phyloP scores from a whole-genome alignment of 202 grass and related monocot genomes.

The Carex sylvatica region DNA sequence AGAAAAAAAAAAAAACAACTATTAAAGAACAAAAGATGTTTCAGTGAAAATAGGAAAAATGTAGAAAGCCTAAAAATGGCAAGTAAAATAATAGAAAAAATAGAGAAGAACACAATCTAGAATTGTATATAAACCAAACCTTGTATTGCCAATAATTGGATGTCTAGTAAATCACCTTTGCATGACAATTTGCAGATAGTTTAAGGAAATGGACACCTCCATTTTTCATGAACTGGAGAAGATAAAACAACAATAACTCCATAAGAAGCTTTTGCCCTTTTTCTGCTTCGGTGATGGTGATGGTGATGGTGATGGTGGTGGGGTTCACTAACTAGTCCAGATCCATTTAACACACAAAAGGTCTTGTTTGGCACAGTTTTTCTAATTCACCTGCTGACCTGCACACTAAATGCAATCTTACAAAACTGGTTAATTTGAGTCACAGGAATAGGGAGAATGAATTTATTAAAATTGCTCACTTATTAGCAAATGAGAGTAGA shows the following conservation, averaged over 20 bases:
- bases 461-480: too few relatives aligned
- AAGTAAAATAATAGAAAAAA: neutral
- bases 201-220: neutral
- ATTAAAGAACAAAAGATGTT: neutral
- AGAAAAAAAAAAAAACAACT: too few relatives aligned
- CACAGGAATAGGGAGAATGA: too few relatives aligned
- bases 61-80: too few relatives aligned
- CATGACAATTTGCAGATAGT: neutral
- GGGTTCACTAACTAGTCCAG: neutral
- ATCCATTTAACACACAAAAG: neutral
- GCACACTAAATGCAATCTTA: neutral
- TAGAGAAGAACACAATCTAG: neutral
- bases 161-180: neutral
- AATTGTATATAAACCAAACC: neutral
- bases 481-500: too few relatives aligned
- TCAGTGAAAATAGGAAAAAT: neutral
- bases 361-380: neutral
- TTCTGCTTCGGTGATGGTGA: neutral
- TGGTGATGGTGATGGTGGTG: neutral
- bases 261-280: neutral
- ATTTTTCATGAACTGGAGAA: neutral
- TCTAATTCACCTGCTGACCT: neutral
- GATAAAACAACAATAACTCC: slow-evolving; percentile 1
- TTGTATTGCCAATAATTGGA: neutral
- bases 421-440: too few relatives aligned